Conservation (phyloP, 2,329 filamentous ascomycete species). For the Arthrinium phaeospermum region DNA sequence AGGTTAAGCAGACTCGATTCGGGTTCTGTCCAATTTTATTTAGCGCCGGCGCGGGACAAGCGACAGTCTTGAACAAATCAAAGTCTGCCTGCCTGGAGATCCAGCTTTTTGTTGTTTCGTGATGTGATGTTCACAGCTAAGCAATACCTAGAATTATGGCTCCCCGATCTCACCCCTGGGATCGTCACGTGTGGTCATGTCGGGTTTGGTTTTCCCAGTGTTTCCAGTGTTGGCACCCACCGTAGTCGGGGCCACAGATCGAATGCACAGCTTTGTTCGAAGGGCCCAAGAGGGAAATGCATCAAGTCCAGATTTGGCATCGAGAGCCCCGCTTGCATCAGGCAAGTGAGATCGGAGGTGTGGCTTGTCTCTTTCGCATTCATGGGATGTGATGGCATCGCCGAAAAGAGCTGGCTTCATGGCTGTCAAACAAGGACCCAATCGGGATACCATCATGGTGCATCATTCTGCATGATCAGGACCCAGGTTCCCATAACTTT, state of each 20-base stretch:
- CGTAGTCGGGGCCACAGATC: background rate
- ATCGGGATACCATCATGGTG: background rate
- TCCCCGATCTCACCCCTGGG: background rate
- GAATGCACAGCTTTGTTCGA: background rate
- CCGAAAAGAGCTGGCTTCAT: conserved; percentile 1
- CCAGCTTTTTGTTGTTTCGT: background rate
- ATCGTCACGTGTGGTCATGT: conserved; percentile 11
- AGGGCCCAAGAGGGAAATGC: background rate
- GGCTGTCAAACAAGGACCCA: background rate
- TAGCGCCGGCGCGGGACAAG: background rate
- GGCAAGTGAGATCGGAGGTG: background rate
- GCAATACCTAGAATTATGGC: background rate
- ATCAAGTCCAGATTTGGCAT: conserved; percentile 1
- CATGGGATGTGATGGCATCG: conserved; percentile 14
- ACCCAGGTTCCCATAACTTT: background rate
- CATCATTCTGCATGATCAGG: conserved; percentile 11
- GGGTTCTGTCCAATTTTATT: background rate
- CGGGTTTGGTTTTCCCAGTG: background rate
- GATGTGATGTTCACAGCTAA: conserved; percentile 1
- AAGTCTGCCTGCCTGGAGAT: background rate
- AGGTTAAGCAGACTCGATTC: background rate
- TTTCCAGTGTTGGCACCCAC: background rate
- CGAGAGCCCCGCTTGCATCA: conserved; percentile 3
- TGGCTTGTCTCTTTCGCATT: background rate
- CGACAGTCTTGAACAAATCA: background rate